Percentiles rank a stretch among this genome's conserved stretches.
Conservation (phyloP, 2,329 filamentous ascomycete genomes). For the Leptographium galeiforme region DNA sequence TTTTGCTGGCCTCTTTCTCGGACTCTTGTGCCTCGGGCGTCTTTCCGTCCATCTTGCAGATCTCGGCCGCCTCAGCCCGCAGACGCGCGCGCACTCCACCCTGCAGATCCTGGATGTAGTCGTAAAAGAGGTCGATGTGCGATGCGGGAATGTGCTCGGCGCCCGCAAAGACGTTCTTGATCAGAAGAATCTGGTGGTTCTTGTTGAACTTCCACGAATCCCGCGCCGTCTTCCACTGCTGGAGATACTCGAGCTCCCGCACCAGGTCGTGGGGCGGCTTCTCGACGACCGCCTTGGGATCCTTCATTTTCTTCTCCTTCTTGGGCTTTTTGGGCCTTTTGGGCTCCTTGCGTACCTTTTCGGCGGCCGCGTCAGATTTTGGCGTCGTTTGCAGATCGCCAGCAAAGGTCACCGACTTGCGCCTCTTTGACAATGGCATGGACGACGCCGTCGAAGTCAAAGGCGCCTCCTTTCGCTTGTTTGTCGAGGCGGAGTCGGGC, state of each 20-base stretch:
- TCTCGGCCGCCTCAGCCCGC: constrained; percentile 49
- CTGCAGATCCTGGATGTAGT: constrained; percentile 69
- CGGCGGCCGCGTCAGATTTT: not conserved
- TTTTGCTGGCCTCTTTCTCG: constrained; percentile 14
- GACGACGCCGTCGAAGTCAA: not conserved
- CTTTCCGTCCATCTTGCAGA: constrained; percentile 34
- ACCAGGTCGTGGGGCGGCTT: constrained; percentile 32
- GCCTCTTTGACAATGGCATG: constrained; percentile 16
- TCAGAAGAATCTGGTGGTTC: constrained; percentile 70
- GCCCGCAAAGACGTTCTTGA: constrained; percentile 69
- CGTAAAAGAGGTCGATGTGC: constrained; percentile 56
- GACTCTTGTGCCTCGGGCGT: constrained; percentile 23
- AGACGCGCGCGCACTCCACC: constrained; percentile 60
- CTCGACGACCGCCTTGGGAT: constrained; percentile 17
- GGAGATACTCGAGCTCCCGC: constrained; percentile 63
- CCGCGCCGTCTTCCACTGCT: constrained; percentile 57
- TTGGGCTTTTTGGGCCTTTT: not conserved
- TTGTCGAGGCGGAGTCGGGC: not conserved
- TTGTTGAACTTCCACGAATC: constrained; percentile 92
- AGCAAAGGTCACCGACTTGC: constrained; percentile 37
- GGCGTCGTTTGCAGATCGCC: constrained; percentile 13
- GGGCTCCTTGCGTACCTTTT: constrained; percentile 11
- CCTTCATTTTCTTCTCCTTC: constrained; percentile 11
- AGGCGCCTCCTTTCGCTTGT: constrained; percentile 9
- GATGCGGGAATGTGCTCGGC: constrained; percentile 54